Base-by-base conservation (phyloP, 768 basidiomycete genomes). In the Russula brevipes region DNA sequence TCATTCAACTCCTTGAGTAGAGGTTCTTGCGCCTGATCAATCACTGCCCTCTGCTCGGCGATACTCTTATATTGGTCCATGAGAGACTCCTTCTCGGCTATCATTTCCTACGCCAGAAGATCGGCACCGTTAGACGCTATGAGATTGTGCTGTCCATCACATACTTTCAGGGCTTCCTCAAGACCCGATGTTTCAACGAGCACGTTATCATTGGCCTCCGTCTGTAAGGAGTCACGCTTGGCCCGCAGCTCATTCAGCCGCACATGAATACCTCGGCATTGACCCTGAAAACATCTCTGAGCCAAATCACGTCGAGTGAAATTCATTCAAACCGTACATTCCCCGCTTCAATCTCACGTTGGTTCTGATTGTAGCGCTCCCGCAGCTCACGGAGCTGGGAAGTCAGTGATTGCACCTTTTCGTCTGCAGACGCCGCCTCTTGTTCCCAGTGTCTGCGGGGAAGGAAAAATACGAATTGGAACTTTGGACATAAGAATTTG, bases 171-270 rank as follows among this genome's bases (percentile, higher is more conserved):
- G 5, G 80, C 82, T 11, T 73, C 77, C 62, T 86, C 76, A 14
- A 89, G 74, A 14, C 79, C 81, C 24, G 80, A 76, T n/a, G 89
- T 76, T 67, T 81, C 80, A 7, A 81, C 82, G 2, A 88, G 86
- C 71, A 87, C 75, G 12, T 88, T 87, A 19, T 89, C 86, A 60
- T 87, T 88, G 12, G 80, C 79, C 64, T 88, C 86, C 41, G 80
- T 75, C 65, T 86, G 81, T 17, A 88, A 70, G 24, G 73, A 73
- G 36, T 70, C 68, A 45, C 82, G 72, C 2, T 65, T 68, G 7
- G 64, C 39, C 70, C 77, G 84, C 36, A 71, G 52, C 8, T 52
- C 42, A 38, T 57, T 58, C 33, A 69, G 35, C 5, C 59, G 63
- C 8, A 61, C 51, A 30, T 56, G 45, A 4, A 66, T 52, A 24